A percentile compares a stretch with the other conserved stretches of the same genome.
phyloP scores from a whole-genome alignment of 1,284 basidiomycete genomes.

The Cryptococcus sp. region DNA sequence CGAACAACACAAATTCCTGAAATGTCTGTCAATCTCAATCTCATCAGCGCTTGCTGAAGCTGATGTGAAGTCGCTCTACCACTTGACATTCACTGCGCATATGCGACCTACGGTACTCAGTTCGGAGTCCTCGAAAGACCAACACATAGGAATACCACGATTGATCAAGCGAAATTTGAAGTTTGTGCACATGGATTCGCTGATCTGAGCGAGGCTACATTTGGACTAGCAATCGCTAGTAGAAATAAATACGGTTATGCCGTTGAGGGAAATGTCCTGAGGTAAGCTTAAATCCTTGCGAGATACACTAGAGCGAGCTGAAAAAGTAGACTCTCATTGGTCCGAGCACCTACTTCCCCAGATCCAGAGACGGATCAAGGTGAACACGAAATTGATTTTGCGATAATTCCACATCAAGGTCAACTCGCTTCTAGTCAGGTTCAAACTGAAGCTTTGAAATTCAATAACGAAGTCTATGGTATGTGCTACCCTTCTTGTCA shows the following conservation, averaged over 20 bases:
- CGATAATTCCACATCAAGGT: constrained; percentile 72
- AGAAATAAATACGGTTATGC: constrained; percentile 72
- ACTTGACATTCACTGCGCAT: constrained; percentile 70
- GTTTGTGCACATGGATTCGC: constrained; percentile 68
- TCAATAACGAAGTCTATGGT: constrained; percentile 68
- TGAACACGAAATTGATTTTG: constrained; percentile 74
- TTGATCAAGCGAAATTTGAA: constrained; percentile 58
- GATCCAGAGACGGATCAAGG: constrained; percentile 54
- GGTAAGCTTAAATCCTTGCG: not conserved
- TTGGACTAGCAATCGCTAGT: constrained; percentile 83
- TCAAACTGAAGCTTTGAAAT: constrained; percentile 61
- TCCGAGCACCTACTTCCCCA: constrained; percentile 79
- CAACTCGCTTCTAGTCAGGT: too few species aligned
- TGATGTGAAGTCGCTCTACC: constrained; percentile 70
- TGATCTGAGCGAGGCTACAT: constrained; percentile 57
- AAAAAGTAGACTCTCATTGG: constrained; percentile 61
- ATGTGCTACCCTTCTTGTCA: too few species aligned
- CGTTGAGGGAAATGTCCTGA: constrained; percentile 16
- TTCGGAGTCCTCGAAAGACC: constrained; percentile 83
- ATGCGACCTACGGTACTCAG: constrained; percentile 86
- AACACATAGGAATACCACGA: constrained; percentile 86
- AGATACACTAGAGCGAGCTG: not conserved
- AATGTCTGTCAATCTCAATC: constrained; percentile 56
- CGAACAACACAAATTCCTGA: constrained; percentile 80
- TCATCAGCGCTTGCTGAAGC: not conserved